Evolutionary conservation across 768 basidiomycete species (phyloP).

Genomic region (Kwoniella sp.): DNA sequence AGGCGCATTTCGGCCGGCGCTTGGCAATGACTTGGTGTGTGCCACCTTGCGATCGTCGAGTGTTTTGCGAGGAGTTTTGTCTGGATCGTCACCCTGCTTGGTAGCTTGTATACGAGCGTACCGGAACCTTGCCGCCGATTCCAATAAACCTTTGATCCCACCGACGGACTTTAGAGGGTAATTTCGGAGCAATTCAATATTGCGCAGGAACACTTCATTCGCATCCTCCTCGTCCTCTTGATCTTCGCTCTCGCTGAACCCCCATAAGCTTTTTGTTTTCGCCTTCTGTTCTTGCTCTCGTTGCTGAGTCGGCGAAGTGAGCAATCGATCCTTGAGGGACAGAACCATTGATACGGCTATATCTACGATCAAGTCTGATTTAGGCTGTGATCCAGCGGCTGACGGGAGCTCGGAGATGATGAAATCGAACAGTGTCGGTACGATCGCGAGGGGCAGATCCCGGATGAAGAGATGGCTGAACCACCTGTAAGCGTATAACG

Average conservation of each 20-base stretch:
- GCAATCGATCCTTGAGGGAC: slow-evolving; percentile 35
- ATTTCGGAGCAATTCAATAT: slow-evolving; percentile 33
- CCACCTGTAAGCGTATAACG: slow-evolving; percentile 48
- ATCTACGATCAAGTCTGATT: slow-evolving; percentile 47
- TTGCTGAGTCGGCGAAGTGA: neutral
- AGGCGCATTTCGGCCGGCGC: neutral
- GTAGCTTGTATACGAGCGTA: slow-evolving; percentile 30
- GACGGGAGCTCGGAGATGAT: slow-evolving; percentile 40
- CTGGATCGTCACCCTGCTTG: slow-evolving; percentile 25
- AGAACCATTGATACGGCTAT: slow-evolving; percentile 49
- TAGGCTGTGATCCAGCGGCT: slow-evolving; percentile 24
- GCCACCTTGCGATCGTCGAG: neutral
- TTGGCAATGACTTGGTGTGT: neutral
- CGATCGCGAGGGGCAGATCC: slow-evolving; percentile 24
- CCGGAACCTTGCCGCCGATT: slow-evolving; percentile 31
- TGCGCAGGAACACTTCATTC: slow-evolving; percentile 31
- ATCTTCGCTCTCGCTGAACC: slow-evolving; percentile 21
- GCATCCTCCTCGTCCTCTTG: slow-evolving; percentile 29
- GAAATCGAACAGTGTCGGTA: slow-evolving; percentile 48
- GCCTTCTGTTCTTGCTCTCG: neutral
- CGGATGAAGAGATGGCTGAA: slow-evolving; percentile 35
- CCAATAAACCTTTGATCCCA: slow-evolving; percentile 31
- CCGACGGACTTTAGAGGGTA: slow-evolving; percentile 46
- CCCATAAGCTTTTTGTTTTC: slow-evolving; percentile 1
- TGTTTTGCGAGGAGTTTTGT: neutral